Base-by-base conservation (phyloP, 106 monocot species). In the Allium fistulosum region DNA sequence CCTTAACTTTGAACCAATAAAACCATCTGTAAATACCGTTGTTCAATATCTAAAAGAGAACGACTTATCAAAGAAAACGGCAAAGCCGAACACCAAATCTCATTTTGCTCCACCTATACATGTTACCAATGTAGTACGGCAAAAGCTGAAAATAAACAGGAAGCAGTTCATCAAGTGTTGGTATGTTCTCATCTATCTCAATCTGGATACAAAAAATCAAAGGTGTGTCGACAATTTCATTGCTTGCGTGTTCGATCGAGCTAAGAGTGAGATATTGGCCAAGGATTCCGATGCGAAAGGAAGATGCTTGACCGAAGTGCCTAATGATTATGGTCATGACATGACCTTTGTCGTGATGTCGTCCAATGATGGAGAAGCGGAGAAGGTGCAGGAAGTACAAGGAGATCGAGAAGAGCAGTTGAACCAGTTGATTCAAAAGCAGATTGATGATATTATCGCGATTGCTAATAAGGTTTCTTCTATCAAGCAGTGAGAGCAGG, bases 71-170 rank as follows among this genome's bases (percentile, higher is more conserved):
- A 87, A 94, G 71, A 70, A 62, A 65, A 78, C 53, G 4, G 11
- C 10, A 17, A 87, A 89, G 70, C 62, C 66, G 59, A 69, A 50
- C 46, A 59, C n/a, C 58, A 92, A 81, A 45, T 77, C 80, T 13
- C 67, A 13, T 26, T 79, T 61, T 14, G 57, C 69, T 46, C 90
- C 89, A 17, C 87, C 89, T 8, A 10, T 70, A 2, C 57, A 52
- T 53, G 17, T 83, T 11, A 61, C 71, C 9, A 89, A 87, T 49
- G 53, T 70, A 51, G 85, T 64, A 7, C 89, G 97, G 0, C 84
- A 92, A 14, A 83, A 93, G 65, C 48, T 99, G 27, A 99, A 99
- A 67, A 93, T 99, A 70, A 90, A 87, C 72, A 99, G 81, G 76
- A 93, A 88, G 60, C 90, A 99, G 59, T 90, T 99, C 61, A 71